phyloP scores from a whole-genome alignment of 805 yeast genomes.

The Brettanomyces custersianus region DNA sequence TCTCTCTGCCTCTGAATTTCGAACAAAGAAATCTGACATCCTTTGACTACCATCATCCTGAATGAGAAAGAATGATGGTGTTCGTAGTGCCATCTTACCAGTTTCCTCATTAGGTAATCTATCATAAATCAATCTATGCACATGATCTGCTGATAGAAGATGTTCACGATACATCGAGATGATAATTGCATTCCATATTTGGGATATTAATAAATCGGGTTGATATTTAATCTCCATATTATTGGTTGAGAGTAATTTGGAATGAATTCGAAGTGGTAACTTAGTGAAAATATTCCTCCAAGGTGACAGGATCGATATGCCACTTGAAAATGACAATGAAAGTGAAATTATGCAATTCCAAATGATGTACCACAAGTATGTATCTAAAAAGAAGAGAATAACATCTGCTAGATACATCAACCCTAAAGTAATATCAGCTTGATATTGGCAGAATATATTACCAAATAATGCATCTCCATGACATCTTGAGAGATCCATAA shows the following conservation, averaged over 20 bases:
- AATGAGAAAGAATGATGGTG: constrained; percentile 38
- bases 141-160: constrained; percentile 41
- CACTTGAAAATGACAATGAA: constrained; percentile 39
- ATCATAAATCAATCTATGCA: constrained; percentile 23
- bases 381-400: constrained; percentile 43
- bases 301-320: constrained; percentile 47
- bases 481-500: constrained; percentile 35
- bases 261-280: constrained; percentile 40
- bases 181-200: constrained; percentile 46
- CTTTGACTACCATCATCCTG: constrained; percentile 38
- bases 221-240: constrained; percentile 38
- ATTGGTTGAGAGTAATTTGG: constrained; percentile 36
- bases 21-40: constrained; percentile 31
- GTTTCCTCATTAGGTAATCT: constrained; percentile 46
- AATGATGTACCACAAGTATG: constrained; percentile 49
- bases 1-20: constrained; percentile 42
- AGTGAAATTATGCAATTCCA: constrained; percentile 46
- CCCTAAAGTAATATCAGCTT: constrained; percentile 31
- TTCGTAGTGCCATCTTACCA: constrained; percentile 23
- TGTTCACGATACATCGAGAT: constrained; percentile 50
- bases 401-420: constrained; percentile 37
- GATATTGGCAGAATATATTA: constrained; percentile 32
- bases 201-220: constrained; percentile 31
- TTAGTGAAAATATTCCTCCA: constrained; percentile 48
- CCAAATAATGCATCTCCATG: constrained; percentile 34